These are phyloP conservation scores for Exsudoporus frostii DNA, from an alignment of 768 basidiomycete genomes.

Conservation along the genomic window DNA sequence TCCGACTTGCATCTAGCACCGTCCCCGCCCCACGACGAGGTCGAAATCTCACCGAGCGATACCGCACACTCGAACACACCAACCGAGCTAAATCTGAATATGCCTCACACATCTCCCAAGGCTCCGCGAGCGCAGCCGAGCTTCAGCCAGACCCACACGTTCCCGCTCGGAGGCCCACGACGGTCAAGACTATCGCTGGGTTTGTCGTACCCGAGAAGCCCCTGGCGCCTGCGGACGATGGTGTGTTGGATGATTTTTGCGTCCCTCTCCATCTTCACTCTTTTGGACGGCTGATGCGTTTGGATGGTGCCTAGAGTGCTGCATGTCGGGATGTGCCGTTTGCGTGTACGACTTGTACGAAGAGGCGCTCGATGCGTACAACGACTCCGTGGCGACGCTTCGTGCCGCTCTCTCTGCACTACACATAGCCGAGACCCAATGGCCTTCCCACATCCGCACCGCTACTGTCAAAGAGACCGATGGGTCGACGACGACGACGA, in stretches of 20 bases:
- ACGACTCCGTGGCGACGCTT: conserved; percentile 48
- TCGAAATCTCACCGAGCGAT: conserved; percentile 58
- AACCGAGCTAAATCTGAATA: conserved; percentile 43
- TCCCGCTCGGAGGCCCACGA: not conserved
- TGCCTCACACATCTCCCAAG: conserved; percentile 27
- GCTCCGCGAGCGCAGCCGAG: conserved; percentile 4
- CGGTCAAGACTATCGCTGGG: conserved; percentile 19
- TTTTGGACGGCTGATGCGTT: not conserved
- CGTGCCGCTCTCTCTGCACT: conserved; percentile 46
- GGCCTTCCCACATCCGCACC: conserved; percentile 56
- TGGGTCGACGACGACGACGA: not conserved
- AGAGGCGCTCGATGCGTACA: conserved; percentile 64
- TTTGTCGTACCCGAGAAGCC: conserved; percentile 60
- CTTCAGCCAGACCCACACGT: not conserved
- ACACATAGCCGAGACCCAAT: conserved; percentile 53
- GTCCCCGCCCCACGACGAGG: conserved; percentile 36
- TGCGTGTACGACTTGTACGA: conserved; percentile 89
- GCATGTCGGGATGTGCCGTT: conserved; percentile 93
- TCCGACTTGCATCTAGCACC: conserved; percentile 7
- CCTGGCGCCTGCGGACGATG: conserved; percentile 61
- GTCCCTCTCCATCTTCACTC: no score
- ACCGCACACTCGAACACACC: conserved; percentile 52
- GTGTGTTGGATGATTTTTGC: not conserved
- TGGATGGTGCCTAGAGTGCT: conserved; percentile 63
- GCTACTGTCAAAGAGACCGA: not conserved